Base-by-base conservation (phyloP, 192 early-diverging fungal species). In the Backusella circina region DNA sequence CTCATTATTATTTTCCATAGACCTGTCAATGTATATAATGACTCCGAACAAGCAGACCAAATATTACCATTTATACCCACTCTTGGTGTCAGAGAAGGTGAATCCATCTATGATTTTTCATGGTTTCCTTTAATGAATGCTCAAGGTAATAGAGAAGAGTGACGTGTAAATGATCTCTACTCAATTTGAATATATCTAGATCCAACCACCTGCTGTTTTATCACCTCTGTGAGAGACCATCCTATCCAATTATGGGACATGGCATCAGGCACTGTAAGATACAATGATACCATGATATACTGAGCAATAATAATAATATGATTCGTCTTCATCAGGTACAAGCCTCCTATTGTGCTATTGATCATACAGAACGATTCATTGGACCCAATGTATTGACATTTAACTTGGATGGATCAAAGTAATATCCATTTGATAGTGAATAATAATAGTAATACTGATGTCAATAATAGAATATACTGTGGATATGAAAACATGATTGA, bases 231-330 rank as follows among this genome's bases (percentile, higher is more conserved):
- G 26, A 83, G 93, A 57, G 95, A 95, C 41, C 93, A 94, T 51
- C 94, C 95, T 0, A 72, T 95, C 4, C 93, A 88, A 30, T 67
- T 96, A 71, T 93, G 95, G 86, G 93, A 94, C 78, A 86, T 85
- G 0, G 86, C 77, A 37, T 86, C 89, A 23, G 89, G 89, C 35
- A 79, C 88, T 61, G 89, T 90, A 82, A 77, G 23, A 61, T 35
- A 37, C 0, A 37, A 37, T 37, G 36, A 18, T 15, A n/a, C n/a
- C n/a, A n/a, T 16, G 0, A 16, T 41, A 41, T 41, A 16, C 5
- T 37, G 3, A 18, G 0, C 16, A 41, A 5, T 38, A 38, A 1
- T 36, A 36, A 7, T 36, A 36, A 7, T 36, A 74, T 33, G n/a
- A 35, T 23, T 35, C 15, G 32, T 15, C 13, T 38, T 47, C 70